Evolutionary conservation across 495 filamentous ascomycete species (phyloP), one percentile per base, ranked within the genome.

Genomic region (Choiromyces venosus): DNA sequence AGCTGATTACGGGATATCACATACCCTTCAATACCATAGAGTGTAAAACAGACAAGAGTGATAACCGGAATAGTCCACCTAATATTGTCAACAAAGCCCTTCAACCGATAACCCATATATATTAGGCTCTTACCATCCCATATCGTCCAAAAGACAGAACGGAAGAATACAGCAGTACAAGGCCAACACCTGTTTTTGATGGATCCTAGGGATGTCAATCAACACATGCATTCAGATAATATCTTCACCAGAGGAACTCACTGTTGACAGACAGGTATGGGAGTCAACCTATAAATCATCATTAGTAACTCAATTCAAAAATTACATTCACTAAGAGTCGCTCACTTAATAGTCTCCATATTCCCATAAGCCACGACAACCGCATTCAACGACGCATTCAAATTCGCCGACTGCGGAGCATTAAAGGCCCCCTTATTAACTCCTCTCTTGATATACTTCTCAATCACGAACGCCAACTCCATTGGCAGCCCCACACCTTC

Each of bases 261-360:
- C 88, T 92, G 80, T 82, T 92, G 89, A n/a, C 91, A 91, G 9
- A 92, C 85, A 14, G 91, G 91, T 73, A 92, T 89, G 0, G 89
- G 89, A 1, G 90, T 92, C 38, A 89, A 80, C 37, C 77, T 79
- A 56, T 12, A 33, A n/a, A 18, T 19, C n/a, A 61, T 4, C 25
- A 35, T 69, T 66, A 39, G 25, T 8, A 29, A 39, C 29, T 4
- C 61, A 37, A 18, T 19, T 6, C 12, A 68, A 37, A 35, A 29
- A 36, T n/a, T 36, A 36, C 18, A 37, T 36, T 36, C 38, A 39
- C n/a, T 5, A 36, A 65, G 10, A 52, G 65, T 14, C 12, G 10
- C 77, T 71, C 65, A 79, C 79, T 81, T 81, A 56, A 93, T 93
- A 4, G 90, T 92, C 82, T 93, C 91, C 90, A 93, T 90, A 66